A percentile compares a stretch with the other conserved stretches of the same genome.
Conservation (phyloP, 2,329 filamentous ascomycete species). For the Aspergillus pseudotamarii region DNA sequence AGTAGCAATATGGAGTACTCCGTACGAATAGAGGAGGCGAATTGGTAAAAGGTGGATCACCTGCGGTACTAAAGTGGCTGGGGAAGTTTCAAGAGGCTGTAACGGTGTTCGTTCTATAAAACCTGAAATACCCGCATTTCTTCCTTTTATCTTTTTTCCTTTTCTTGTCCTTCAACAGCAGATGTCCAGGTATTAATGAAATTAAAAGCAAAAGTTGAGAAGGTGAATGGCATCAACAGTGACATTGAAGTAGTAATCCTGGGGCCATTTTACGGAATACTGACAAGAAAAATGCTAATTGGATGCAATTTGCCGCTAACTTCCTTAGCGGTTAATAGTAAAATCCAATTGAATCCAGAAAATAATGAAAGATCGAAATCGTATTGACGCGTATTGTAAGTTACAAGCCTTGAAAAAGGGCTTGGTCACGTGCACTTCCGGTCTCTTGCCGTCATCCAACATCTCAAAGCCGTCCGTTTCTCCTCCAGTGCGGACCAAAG, state of each 20-base stretch:
- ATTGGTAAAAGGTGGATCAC: not conserved
- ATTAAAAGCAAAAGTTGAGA: not conserved
- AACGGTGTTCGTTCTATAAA: not conserved
- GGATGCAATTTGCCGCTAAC: not conserved
- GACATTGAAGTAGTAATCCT: not conserved
- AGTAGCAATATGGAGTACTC: not conserved
- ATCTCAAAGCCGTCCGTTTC: slow-evolving; percentile 24
- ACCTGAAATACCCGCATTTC: not conserved
- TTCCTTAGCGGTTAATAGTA: not conserved
- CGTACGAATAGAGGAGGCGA: not conserved
- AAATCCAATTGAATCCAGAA: not conserved
- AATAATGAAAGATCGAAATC: not conserved
- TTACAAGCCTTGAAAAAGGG: slow-evolving; percentile 17
- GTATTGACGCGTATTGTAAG: slow-evolving; percentile 4
- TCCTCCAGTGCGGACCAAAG: slow-evolving; percentile 27
- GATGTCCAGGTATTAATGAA: not conserved
- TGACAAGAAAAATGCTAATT: not conserved
- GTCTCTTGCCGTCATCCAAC: slow-evolving; percentile 36
- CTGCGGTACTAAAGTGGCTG: not conserved
- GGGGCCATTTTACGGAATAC: not conserved
- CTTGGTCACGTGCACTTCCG: slow-evolving; percentile 29
- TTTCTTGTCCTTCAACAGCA: not conserved
- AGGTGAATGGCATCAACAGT: not conserved
- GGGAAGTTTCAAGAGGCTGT: not conserved
- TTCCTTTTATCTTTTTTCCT: not conserved